These are phyloP conservation scores for Phoenix dactylifera DNA, from an alignment of 176 grass and related monocot species.

Conservation along the genomic window DNA sequence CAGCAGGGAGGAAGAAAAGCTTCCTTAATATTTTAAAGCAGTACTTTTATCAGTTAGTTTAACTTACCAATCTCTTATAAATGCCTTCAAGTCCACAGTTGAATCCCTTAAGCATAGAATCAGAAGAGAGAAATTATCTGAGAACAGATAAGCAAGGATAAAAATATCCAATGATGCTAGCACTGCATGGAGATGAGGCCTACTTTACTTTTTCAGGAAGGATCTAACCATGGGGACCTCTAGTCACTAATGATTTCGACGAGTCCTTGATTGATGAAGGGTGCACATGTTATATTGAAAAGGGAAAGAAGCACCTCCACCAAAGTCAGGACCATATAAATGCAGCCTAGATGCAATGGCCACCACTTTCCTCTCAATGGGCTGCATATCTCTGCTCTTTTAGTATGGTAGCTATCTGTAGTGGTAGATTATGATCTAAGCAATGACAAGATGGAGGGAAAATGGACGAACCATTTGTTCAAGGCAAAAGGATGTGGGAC, in stretches of 20 bases:
- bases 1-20: too few relatives aligned
- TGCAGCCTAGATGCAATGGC: conserved; percentile 8
- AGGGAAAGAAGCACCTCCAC: conserved; percentile 30
- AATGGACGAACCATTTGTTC: too few relatives aligned
- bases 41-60: too few relatives aligned
- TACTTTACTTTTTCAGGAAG: neutral
- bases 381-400: conserved; percentile 17
- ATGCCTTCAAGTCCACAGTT: too few relatives aligned
- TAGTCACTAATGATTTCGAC: neutral
- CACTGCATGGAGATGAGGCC: neutral
- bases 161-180: neutral
- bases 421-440: conserved; percentile 9
- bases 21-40: too few relatives aligned
- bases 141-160: neutral
- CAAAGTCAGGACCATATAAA: conserved; percentile 17
- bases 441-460: too few relatives aligned
- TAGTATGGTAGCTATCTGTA: conserved; percentile 8
- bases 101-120: too few relatives aligned
- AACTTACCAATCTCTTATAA: too few relatives aligned
- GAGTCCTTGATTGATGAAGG: neutral
- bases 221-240: neutral
- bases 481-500: too few relatives aligned
- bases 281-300: conserved; percentile 32
- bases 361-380: conserved; percentile 29
- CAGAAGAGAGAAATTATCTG: too few relatives aligned